These are phyloP conservation scores for Nepenthes alata DNA, from an alignment of 179 eudicot genomes.

Conservation along the genomic window DNA sequence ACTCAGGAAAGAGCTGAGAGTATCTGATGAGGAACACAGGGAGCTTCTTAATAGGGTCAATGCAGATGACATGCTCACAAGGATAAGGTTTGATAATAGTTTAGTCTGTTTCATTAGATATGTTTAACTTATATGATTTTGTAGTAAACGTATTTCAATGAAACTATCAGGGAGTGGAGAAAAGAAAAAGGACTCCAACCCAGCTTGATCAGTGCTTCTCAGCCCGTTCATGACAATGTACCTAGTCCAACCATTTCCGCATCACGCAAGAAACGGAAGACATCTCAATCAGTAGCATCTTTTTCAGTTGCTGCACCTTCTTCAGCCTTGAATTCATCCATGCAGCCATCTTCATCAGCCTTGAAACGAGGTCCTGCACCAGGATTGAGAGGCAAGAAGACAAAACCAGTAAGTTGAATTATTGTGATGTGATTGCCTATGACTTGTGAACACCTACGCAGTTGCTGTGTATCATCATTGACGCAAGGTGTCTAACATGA, in stretches of 20 bases:
- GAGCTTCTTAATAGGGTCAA: slow-evolving; percentile 55
- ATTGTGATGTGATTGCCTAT: background rate
- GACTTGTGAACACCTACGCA: no score
- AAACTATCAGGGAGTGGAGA: slow-evolving; percentile 58
- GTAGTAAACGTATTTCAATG: no score
- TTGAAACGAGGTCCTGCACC: slow-evolving; percentile 44
- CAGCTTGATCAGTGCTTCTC: slow-evolving; percentile 30
- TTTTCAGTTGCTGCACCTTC: slow-evolving; percentile 48
- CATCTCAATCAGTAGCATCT: slow-evolving; percentile 47
- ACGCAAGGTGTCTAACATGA: no score
- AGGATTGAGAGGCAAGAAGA: slow-evolving; percentile 40
- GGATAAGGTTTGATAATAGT: slow-evolving; percentile 40
- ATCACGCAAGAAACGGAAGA: slow-evolving; percentile 52
- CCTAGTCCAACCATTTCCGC: slow-evolving; percentile 62
- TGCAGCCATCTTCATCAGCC: slow-evolving; percentile 46
- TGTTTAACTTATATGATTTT: no score
- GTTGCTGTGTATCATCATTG: no score
- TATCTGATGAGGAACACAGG: slow-evolving; percentile 76
- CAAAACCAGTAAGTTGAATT: slow-evolving; percentile 39
- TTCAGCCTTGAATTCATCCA: slow-evolving; percentile 30
- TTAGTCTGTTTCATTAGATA: no score
- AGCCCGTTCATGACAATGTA: slow-evolving; percentile 31
- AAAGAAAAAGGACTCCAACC: slow-evolving; percentile 45
- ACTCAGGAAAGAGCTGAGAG: slow-evolving; percentile 73
- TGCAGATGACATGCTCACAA: slow-evolving; percentile 45